Evolutionary conservation across 192 early-diverging fungal genomes (phyloP).

Genomic region (Backusella tuberculispora): DNA sequence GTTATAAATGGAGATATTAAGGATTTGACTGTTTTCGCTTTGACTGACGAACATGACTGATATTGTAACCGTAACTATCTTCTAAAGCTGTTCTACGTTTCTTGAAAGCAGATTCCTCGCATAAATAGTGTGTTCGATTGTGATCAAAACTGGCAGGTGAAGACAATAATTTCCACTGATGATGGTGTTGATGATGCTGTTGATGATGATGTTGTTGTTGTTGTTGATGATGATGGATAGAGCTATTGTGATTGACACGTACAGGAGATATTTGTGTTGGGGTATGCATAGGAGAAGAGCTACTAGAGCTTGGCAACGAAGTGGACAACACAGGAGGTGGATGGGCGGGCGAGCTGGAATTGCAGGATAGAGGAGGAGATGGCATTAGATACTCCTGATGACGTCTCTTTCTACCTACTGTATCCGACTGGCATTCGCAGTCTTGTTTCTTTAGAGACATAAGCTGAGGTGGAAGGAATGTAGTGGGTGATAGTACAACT

Average conservation of each 20-base stretch:
- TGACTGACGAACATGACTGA: conserved; percentile 26
- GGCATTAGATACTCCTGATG: conserved; percentile 15
- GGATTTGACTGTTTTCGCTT: conserved; percentile 19
- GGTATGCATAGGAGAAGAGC: conserved; percentile 37
- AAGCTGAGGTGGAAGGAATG: conserved; percentile 20
- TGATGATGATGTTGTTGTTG: background rate
- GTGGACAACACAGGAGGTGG: conserved; percentile 28
- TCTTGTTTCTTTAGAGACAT: conserved; percentile 10
- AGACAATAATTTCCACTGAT: conserved; percentile 23
- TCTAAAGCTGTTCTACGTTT: background rate
- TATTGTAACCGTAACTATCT: conserved; percentile 15
- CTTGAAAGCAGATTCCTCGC: conserved; percentile 14
- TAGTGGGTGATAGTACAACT: conserved; percentile 17
- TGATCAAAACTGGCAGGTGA: background rate
- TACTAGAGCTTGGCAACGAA: conserved; percentile 31
- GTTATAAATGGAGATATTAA: conserved; percentile 9
- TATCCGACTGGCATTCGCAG: background rate
- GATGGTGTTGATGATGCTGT: background rate
- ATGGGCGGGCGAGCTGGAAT: conserved; percentile 4
- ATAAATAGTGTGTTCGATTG: background rate
- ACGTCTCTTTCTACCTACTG: conserved; percentile 2
- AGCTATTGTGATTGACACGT: conserved; percentile 2
- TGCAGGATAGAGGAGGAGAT: conserved; percentile 19
- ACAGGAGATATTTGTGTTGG: conserved; percentile 36
- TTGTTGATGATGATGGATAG: background rate